Base-by-base conservation (phyloP, 202 grass and related monocot species). In the Hordeum pubiflorum region DNA sequence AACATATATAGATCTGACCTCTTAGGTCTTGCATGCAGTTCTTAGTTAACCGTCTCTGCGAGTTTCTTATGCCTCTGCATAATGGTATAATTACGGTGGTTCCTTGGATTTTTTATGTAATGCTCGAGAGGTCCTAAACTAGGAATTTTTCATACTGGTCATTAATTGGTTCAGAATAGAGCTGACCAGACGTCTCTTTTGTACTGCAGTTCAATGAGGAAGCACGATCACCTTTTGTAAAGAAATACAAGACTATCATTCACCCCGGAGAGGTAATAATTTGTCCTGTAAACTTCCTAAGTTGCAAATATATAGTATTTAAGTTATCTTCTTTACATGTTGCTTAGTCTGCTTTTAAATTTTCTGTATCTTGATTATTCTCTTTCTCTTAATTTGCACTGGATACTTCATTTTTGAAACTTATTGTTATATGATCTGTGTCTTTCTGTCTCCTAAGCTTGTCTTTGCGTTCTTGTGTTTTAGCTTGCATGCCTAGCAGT, bases 231-330 rank as follows among this genome's bases (percentile, higher is more conserved):
- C 95, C 95, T 56, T 95, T 91, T 90, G 88, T 98, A 12, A 93
- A 94, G 73, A 98, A 93, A 82, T 98, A 84, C 61, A 98, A 98
- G 81, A 98, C 92, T 71, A 91, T 95, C 29, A 89, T 98, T 84
- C 96, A 98, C 91, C 96, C 92, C 7, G 96, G 96, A 34, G 96
- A 98, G 88, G 94, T 97, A 76, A 83, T 54, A 34, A 63, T 8
- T 54, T 54, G 50, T n/a, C 2, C 17, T 54, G 50, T 54, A 50
- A 2, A 54, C 36, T 54, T 54, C 17, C 17, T n/a, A 54, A n/a
- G 50, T 54, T 73, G 69, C 15, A 52, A 9, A 8, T 72, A n/a
- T 50, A 11, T 87, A 63, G 22, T 23, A 56, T 69, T 46, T 80
- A 68, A 55, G 26, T 11, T 43, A 38, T 80, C 34, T 32, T 74